These are phyloP conservation scores for Penicillium sp. DNA, from an alignment of 2,329 filamentous ascomycete genomes.

Conservation along the genomic window DNA sequence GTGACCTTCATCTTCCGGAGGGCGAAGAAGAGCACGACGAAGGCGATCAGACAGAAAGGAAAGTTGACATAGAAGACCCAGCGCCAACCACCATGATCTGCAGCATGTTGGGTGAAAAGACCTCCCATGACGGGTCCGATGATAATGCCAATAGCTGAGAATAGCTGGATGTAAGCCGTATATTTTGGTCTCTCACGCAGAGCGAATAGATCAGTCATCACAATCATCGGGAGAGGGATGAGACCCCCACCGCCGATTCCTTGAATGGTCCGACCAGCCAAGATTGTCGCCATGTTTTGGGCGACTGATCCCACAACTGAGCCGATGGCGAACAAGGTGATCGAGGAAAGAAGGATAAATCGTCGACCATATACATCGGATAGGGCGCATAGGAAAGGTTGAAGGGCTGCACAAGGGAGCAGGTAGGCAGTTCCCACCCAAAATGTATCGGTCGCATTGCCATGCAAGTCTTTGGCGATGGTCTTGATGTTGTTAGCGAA, in stretches of 20 bases:
- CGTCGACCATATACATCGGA: conserved; percentile 6
- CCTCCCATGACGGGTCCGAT: conserved; percentile 11
- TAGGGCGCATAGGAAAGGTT: conserved; percentile 6
- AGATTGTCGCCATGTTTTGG: conserved; percentile 22
- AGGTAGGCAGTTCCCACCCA: conserved; percentile 13
- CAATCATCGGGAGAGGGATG: conserved; percentile 39
- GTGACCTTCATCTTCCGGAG: conserved; percentile 6
- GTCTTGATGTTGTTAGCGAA: not conserved
- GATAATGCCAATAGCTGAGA: conserved; percentile 6
- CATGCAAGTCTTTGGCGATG: conserved; percentile 9
- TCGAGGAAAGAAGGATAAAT: not conserved
- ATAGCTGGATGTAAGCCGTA: conserved; percentile 18
- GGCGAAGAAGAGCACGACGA: not conserved
- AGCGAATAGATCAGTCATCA: conserved; percentile 44
- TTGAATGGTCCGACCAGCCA: conserved; percentile 44
- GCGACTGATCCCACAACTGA: conserved; percentile 10
- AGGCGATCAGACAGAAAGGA: not conserved
- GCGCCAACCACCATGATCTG: conserved; percentile 5
- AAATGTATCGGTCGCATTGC: conserved; percentile 7
- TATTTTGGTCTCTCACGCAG: conserved; percentile 30
- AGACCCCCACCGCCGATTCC: conserved; percentile 49
- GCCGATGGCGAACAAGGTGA: conserved; percentile 10
- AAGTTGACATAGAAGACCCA: conserved; percentile 14
- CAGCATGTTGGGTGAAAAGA: conserved; percentile 4
- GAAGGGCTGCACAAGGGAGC: conserved; percentile 7